These are phyloP conservation scores for Trichoderma atroviride DNA, from an alignment of 2,329 filamentous ascomycete genomes.

Conservation along the genomic window DNA sequence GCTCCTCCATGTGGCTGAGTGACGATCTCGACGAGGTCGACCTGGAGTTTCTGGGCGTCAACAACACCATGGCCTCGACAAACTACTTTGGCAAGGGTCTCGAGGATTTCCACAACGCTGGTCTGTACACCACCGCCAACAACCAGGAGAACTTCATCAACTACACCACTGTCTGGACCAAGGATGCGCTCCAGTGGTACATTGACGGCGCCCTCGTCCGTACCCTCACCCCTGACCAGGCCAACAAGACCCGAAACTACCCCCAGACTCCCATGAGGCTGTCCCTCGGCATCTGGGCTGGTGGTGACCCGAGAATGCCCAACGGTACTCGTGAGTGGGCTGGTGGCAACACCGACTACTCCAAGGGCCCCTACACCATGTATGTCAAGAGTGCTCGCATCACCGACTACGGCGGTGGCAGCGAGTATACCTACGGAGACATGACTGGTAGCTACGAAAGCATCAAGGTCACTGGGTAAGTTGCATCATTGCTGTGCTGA, in stretches of 20 bases:
- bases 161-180: slow-evolving; percentile 75
- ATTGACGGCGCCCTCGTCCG: slow-evolving; percentile 70
- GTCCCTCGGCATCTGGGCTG: slow-evolving; percentile 68
- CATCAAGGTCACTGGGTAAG: slow-evolving; percentile 61
- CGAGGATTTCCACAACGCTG: slow-evolving; percentile 64
- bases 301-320: slow-evolving; percentile 58
- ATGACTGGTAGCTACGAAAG: slow-evolving; percentile 63
- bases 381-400: slow-evolving; percentile 63
- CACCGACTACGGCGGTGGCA: slow-evolving; percentile 63
- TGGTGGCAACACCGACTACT: slow-evolving; percentile 69
- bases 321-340: slow-evolving; percentile 68
- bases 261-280: slow-evolving; percentile 78
- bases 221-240: slow-evolving; percentile 62
- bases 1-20: slow-evolving; percentile 79
- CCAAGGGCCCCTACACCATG: slow-evolving; percentile 71
- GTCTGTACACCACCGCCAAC: slow-evolving; percentile 57
- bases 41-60: slow-evolving; percentile 77
- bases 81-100: slow-evolving; percentile 81
- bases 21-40: slow-evolving; percentile 87
- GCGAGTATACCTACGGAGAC: slow-evolving; percentile 68
- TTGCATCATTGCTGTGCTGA: slow-evolving; percentile 26
- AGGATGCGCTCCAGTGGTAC: slow-evolving; percentile 65
- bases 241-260: slow-evolving; percentile 64
- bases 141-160: slow-evolving; percentile 69
- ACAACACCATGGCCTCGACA: slow-evolving; percentile 63